Evolutionary conservation across 345 rosid species (phyloP), one percentile per base, ranked within the genome.

Genomic region (Corchorus capsularis): DNA sequence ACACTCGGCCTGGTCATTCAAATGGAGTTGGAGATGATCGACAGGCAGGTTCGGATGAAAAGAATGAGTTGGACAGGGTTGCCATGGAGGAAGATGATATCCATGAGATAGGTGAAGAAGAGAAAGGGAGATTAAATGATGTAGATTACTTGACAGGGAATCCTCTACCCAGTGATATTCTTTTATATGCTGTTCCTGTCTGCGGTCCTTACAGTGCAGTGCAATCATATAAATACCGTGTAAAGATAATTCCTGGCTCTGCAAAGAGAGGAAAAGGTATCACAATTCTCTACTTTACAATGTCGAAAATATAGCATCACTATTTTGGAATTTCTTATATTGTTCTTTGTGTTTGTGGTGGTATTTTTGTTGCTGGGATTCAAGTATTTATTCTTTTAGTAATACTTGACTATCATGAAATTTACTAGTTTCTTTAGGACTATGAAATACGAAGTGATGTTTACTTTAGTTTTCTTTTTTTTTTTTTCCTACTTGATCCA

Each of bases 201-300:
- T 96, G 98, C 10, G 99, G 95, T 76, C 99, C 99, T 4, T 96
- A 96, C 76, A 89, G 81, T 67, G 96, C 98, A 10, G 76, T 96
- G 41, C 99, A 94, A 74, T 87, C 95, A 1, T 96, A 94, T 67
- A 96, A 96, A 75, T 96, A 92, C 87, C 92, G 87, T 4, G 96
- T 91, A 71, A 96, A 96, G 89, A 85, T 94, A 32, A 86, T 88
- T 52, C 98, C 99, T 54, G 99, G 99, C 75, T 81, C 90, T 63
- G 92, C 92, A 55, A 96, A 94, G 89, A 94, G 82, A 84, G 99
- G 99, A 83, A 94, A 96, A 80, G 99, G 99, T 92, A 79, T 46
- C 7, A 27, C 63, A 7, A 49, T 73, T 22, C 65, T 22, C 9
- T 14, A 73, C n/a, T 43, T 56, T 57, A 37, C 17, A 12, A 7